Conservation (phyloP, 2,329 filamentous ascomycete genomes). For the Cadophora sp. region DNA sequence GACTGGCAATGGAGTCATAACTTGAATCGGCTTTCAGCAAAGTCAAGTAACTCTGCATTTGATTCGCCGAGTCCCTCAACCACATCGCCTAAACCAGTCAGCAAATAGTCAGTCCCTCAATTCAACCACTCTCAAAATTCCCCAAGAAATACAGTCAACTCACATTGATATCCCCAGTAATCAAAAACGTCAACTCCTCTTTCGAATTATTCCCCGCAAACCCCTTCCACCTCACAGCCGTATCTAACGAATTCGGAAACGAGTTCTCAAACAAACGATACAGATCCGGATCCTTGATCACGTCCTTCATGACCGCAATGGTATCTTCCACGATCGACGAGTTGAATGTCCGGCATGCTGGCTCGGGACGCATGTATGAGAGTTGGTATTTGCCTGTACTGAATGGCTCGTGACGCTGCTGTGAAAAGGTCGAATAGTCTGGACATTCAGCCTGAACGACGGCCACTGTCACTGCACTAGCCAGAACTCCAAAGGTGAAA, state of each 20-base stretch:
- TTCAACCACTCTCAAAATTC: constrained; percentile 23
- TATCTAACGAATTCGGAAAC: constrained; percentile 79
- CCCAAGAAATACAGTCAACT: not conserved
- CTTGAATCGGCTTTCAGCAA: constrained; percentile 61
- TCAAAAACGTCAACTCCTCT: constrained; percentile 69
- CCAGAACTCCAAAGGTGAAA: not conserved
- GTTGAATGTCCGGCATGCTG: constrained; percentile 81
- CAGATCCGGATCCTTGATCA: constrained; percentile 79
- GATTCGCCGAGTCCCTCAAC: constrained; percentile 83
- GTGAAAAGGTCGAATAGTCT: constrained; percentile 68
- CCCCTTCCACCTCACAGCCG: constrained; percentile 73
- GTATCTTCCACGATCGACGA: constrained; percentile 78
- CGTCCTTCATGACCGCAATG: constrained; percentile 71
- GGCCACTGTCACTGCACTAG: not conserved
- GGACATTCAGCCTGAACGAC: constrained; percentile 55
- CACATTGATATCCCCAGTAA: constrained; percentile 57
- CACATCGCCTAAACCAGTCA: constrained; percentile 87
- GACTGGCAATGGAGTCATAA: constrained; percentile 65
- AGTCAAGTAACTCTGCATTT: constrained; percentile 73
- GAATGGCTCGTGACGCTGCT: constrained; percentile 68
- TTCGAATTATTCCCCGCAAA: constrained; percentile 59
- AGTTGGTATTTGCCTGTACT: constrained; percentile 79
- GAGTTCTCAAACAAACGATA: constrained; percentile 74
- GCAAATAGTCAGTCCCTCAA: constrained; percentile 50
- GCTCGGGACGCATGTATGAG: constrained; percentile 79